Percentiles rank a stretch among this genome's conserved stretches.
Conservation (phyloP, 495 filamentous ascomycete species). For the Haplographium delicatum region DNA sequence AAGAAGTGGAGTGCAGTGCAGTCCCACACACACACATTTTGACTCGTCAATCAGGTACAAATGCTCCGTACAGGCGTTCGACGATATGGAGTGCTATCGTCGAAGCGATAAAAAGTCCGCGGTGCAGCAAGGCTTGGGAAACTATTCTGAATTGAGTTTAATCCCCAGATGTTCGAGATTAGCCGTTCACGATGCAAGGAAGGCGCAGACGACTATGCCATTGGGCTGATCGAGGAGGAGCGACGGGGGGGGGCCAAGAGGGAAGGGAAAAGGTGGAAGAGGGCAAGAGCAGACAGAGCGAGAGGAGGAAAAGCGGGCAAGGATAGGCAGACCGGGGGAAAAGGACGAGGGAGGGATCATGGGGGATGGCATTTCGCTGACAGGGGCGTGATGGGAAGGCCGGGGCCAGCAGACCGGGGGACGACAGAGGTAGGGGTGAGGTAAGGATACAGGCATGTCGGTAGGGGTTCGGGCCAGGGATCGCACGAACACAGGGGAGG, state of each 20-base stretch:
- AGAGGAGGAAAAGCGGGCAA: not conserved
- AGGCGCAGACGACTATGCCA: conserved; percentile 12
- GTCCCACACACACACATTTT: conserved; percentile 1
- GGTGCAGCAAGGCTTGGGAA: not conserved
- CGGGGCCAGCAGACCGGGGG: no score
- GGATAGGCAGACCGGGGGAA: not conserved
- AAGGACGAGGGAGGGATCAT: no score
- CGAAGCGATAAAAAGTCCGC: conserved; percentile 7
- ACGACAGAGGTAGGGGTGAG: no score
- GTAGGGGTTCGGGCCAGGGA: no score
- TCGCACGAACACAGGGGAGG: no score
- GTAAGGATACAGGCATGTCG: no score
- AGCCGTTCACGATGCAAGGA: conserved; percentile 17
- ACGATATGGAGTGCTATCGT: conserved; percentile 2
- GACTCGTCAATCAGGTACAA: conserved; percentile 20
- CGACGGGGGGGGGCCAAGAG: not conserved
- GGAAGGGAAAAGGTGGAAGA: not conserved
- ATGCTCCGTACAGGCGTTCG: not conserved
- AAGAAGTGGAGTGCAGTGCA: conserved; percentile 2
- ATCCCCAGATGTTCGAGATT: conserved; percentile 17
- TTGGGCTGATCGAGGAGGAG: conserved; percentile 2
- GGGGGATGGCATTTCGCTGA: no score
- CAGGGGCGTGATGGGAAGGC: no score
- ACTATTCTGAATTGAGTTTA: conserved; percentile 7
- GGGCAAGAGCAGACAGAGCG: not conserved